Evolutionary conservation across 2,329 filamentous ascomycete species (phyloP), one percentile per base, ranked within the genome.

Genomic region (Botrytis byssoidea): DNA sequence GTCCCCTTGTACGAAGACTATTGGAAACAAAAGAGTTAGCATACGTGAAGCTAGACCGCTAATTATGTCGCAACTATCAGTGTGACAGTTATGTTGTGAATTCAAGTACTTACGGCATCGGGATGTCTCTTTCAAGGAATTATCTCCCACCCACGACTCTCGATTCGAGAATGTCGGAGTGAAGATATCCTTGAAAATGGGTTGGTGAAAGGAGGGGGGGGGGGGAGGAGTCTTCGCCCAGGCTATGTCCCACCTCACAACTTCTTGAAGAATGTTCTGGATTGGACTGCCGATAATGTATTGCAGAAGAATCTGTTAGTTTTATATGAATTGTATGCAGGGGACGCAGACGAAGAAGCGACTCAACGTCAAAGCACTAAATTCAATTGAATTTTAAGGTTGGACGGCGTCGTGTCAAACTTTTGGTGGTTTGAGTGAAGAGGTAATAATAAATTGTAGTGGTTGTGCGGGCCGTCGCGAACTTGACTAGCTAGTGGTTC

Each of bases 71-170:
- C 70, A 67, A 57, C 22, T 20, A 51, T 29, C 44, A 44, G 44
- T 57, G 37, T 67, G 59, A 66, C 44, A 29, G 70, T 25, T 35
- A 46, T 46, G 73, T 51, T 63, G 63, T 35, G 48, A 57, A 70
- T 25, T 71, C 44, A 73, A 71, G 74, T 48, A 75, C 76, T 71
- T 73, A 73, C 72, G 72, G 74, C 77, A 77, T 78, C 63, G 76
- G 75, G 74, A 76, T 72, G 25, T 70, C 71, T 74, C 60, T 74
- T 64, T 55, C 60, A 72, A 78, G 77, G 78, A 79, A 77, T 76
- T 79, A 80, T 80, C 79, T 78, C 77, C 75, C 76, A 74, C 77
- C 76, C 76, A 74, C 79, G 77, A 81, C 79, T 76, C 78, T 78
- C 78, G 78, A 75, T 76, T 75, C 74, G 78, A 80, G 79, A 81